phyloP scores from a whole-genome alignment of 148 eudicot genomes.

The Rhododendron griersonianum region DNA sequence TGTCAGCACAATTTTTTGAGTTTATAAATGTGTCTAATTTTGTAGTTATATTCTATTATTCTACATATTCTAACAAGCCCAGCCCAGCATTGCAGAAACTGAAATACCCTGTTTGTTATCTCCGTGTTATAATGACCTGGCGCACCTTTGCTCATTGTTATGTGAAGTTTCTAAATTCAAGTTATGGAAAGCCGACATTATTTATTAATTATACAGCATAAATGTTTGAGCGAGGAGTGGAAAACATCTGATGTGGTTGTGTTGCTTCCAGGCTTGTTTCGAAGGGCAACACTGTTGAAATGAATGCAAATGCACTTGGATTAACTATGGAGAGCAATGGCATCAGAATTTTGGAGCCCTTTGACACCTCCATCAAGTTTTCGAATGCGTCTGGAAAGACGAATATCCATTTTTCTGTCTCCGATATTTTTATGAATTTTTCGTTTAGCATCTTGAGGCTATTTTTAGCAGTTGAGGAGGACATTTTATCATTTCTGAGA shows the following conservation, averaged over 20 bases:
- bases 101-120: background rate
- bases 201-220: background rate
- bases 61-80: background rate
- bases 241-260: constrained; percentile 9
- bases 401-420: constrained; percentile 62
- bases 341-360: constrained; percentile 90
- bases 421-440: constrained; percentile 95
- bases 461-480: constrained; percentile 95
- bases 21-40: background rate
- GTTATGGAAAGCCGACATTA: background rate
- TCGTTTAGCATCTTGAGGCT: constrained; percentile 89
- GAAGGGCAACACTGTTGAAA: constrained; percentile 76
- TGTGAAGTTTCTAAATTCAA: background rate
- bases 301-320: constrained; percentile 83
- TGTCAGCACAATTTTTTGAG: background rate
- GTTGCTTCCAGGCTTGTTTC: constrained; percentile 64
- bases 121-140: background rate
- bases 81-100: background rate
- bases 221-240: background rate
- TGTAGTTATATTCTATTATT: background rate
- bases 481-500: constrained; percentile 72
- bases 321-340: constrained; percentile 95
- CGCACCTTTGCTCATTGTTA: background rate
- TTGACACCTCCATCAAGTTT: constrained; percentile 77
- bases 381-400: constrained; percentile 77